These are phyloP conservation scores for Selaginella tamariscina DNA, from an alignment of 75 land plant genomes.

Conservation along the genomic window DNA sequence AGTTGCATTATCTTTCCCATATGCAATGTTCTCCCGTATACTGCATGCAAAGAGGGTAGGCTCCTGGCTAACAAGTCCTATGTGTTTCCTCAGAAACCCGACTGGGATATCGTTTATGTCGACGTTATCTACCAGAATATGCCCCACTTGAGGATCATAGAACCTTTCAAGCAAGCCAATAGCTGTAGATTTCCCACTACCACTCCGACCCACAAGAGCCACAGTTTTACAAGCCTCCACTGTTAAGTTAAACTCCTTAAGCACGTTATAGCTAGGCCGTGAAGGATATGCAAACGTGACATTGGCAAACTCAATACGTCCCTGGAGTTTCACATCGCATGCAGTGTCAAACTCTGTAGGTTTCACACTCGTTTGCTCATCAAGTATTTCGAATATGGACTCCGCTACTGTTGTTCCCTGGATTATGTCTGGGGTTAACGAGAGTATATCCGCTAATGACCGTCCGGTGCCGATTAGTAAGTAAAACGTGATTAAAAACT, in stretches of 20 bases:
- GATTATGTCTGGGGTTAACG: neutral
- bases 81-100: neutral
- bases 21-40: constrained; percentile 10
- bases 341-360: neutral
- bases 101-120: neutral
- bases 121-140: neutral
- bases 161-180: constrained; percentile 3
- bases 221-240: neutral
- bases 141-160: constrained; percentile 6
- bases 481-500: neutral
- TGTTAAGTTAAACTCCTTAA: neutral
- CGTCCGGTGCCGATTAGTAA: neutral
- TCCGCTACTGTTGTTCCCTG: neutral
- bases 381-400: neutral
- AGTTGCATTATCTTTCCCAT: constrained; percentile 3
- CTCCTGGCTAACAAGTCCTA: constrained; percentile 11
- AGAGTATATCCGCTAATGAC: neutral
- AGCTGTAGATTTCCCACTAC: neutral
- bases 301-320: neutral
- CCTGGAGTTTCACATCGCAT: neutral
- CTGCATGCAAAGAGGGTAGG: neutral
- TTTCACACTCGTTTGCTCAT: no score
- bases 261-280: neutral
- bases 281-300: neutral
- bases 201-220: constrained; percentile 4